A percentile compares a stretch with the other conserved stretches of the same genome.
These are phyloP conservation scores for Backusella sp. DNA, from an alignment of 192 early-diverging fungal species.

Conservation along the genomic window DNA sequence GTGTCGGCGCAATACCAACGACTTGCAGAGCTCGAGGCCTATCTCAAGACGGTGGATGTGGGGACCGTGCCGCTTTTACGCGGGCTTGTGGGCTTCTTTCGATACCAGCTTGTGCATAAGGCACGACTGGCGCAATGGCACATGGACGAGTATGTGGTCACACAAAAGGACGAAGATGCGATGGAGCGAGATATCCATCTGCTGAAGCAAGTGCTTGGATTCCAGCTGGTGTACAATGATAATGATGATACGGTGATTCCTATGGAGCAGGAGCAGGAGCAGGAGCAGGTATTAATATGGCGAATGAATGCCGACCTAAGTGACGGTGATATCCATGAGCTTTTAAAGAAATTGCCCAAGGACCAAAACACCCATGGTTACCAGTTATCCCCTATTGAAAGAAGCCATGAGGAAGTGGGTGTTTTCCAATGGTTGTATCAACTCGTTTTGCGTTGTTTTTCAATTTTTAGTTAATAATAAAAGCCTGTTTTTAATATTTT, in stretches of 20 bases:
- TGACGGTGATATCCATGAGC: background rate
- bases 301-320: constrained; percentile 7
- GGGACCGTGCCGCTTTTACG: constrained; percentile 17
- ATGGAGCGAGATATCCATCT: constrained; percentile 7
- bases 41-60: background rate
- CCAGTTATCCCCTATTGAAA: background rate
- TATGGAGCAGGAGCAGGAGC: background rate
- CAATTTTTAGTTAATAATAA: background rate
- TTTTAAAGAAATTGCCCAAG: background rate
- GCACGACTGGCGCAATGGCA: constrained; percentile 11
- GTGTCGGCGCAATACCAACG: background rate
- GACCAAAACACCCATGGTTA: background rate
- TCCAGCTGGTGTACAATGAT: constrained; percentile 13
- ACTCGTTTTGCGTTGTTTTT: background rate
- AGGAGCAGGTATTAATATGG: background rate
- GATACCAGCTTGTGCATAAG: background rate
- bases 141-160: constrained; percentile 11
- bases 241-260: background rate
- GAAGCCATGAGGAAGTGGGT: background rate
- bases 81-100: constrained; percentile 5
- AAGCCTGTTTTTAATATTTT: background rate
- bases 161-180: constrained; percentile 19
- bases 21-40: background rate
- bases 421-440: background rate
- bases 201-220: constrained; percentile 4